Evolutionary conservation across 768 basidiomycete genomes (phyloP).

Genomic region (Boletus eberwhitei): DNA sequence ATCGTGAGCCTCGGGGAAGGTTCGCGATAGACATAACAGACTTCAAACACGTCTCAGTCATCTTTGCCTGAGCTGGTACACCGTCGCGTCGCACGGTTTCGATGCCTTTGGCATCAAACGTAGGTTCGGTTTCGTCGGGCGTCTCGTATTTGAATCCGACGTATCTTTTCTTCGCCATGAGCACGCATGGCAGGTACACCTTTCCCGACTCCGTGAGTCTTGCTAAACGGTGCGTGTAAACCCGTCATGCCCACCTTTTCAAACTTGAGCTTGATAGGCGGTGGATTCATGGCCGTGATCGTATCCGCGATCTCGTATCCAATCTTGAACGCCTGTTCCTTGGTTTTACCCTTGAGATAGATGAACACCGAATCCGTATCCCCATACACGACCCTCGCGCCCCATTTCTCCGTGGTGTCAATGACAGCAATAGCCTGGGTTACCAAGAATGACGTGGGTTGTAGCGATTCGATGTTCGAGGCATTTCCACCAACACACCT

Average conservation of each 20-base stretch:
- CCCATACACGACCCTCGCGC: conserved; percentile 91
- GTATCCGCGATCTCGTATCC: conserved; percentile 90
- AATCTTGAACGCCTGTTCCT: conserved; percentile 89
- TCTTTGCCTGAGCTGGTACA: conserved; percentile 85
- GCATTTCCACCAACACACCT: conserved; percentile 44
- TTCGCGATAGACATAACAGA: conserved; percentile 32
- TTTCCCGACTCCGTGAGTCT: conserved; percentile 28
- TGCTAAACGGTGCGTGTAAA: background rate
- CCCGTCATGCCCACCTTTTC: conserved; percentile 66
- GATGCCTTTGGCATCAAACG: conserved; percentile 96
- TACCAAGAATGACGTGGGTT: background rate
- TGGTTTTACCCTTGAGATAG: conserved; percentile 84
- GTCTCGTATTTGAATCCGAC: conserved; percentile 95
- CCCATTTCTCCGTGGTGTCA: conserved; percentile 77
- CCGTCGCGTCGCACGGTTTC: conserved; percentile 95
- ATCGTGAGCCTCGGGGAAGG: background rate
- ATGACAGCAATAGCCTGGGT: conserved; percentile 78
- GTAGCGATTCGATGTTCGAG: background rate
- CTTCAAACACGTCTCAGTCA: conserved; percentile 90
- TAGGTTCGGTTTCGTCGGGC: conserved; percentile 71
- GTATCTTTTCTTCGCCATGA: conserved; percentile 98
- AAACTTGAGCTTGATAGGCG: conserved; percentile 94
- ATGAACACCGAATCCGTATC: conserved; percentile 97
- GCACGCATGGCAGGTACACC: conserved; percentile 92
- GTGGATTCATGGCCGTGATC: conserved; percentile 83